phyloP scores from a whole-genome alignment of 2,329 filamentous ascomycete species.

The Verticillium nonalfalfae region DNA sequence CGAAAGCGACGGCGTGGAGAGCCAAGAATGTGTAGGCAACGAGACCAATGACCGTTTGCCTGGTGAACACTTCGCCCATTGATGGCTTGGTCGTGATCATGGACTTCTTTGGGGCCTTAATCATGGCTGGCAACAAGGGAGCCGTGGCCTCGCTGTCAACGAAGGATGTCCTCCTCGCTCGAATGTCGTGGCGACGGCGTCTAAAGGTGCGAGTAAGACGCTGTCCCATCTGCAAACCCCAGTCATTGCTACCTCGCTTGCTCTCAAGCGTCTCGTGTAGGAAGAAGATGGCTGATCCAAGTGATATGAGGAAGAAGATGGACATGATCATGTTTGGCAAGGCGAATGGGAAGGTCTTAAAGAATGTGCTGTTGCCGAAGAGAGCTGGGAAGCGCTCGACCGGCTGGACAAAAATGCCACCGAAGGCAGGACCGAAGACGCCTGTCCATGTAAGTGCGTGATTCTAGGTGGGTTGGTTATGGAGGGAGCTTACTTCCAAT shows the following conservation, averaged over 20 bases:
- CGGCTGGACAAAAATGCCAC: slow-evolving; percentile 79
- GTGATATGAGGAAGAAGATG: slow-evolving; percentile 70
- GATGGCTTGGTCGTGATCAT: slow-evolving; percentile 18
- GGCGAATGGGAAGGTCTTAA: slow-evolving; percentile 73
- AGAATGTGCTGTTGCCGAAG: slow-evolving; percentile 61
- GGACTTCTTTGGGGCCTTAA: slow-evolving; percentile 2
- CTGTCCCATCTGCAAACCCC: slow-evolving; percentile 67
- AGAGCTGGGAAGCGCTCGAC: slow-evolving; percentile 64
- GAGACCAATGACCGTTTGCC: slow-evolving; percentile 70
- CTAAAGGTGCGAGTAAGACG: slow-evolving; percentile 45
- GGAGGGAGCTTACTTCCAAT: slow-evolving; percentile 43
- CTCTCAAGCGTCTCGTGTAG: slow-evolving; percentile 78
- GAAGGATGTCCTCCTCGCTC: slow-evolving; percentile 36
- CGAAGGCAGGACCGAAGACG: slow-evolving; percentile 82
- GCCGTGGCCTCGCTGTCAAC: slow-evolving; percentile 51
- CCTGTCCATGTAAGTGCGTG: slow-evolving; percentile 28
- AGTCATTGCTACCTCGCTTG: slow-evolving; percentile 63
- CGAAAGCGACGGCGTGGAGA: slow-evolving; percentile 76
- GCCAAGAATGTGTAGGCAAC: slow-evolving; percentile 74
- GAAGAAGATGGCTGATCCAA: slow-evolving; percentile 69
- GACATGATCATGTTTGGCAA: slow-evolving; percentile 78
- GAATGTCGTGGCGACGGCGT: slow-evolving; percentile 5
- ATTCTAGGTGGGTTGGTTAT: background rate
- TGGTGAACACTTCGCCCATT: slow-evolving; percentile 62
- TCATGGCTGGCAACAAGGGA: slow-evolving; percentile 38